Evolutionary conservation across 148 eudicot genomes (phyloP), one percentile per base, ranked within the genome.

Genomic region (Diospyros kaki): DNA sequence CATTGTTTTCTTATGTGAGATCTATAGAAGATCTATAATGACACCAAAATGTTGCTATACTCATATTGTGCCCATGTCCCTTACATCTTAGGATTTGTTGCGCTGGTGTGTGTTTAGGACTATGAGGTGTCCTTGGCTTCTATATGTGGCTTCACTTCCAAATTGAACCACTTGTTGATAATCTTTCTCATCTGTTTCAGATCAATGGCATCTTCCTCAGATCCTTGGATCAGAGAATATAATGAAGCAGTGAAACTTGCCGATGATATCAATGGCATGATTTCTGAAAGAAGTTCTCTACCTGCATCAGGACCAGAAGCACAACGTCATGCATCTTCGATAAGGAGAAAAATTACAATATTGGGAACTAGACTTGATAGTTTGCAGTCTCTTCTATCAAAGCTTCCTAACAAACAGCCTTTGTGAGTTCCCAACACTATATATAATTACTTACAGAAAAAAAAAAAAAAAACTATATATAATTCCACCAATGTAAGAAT

Each of bases 331-430:
- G 84, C 88, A 76, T 91, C 98, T 67, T 80, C 98, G 41, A 81
- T 87, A 69, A 76, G 98, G 59, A 80, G 98, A 72, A 93, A 93
- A 79, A 89, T 89, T 72, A 93, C 98, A 45, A 91, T 93, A 77
- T 75, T 93, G 80, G 97, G 97, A 69, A 89, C 98, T 65, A 91
- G 93, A 77, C 87, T 93, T 51, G 98, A 91, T 78, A 89, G 90
- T 78, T 79, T 91, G 70, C 90, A 89, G 68, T 82, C 97, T 72
- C 80, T 89, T 78, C 76, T 91, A 76, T 61, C 87, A 12, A 88
- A 87, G 85, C 90, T 84, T 81, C 98, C 94, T 77, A 86, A 88
- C 71, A 88, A 82, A 76, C 87, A 85, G 64, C 82, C 90, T 52
- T 75, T 93, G 98, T 91, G 83, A 91, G 97, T 77, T 10, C 39